phyloP scores from a whole-genome alignment of 2,329 filamentous ascomycete species.

The Fusarium mundagurra region DNA sequence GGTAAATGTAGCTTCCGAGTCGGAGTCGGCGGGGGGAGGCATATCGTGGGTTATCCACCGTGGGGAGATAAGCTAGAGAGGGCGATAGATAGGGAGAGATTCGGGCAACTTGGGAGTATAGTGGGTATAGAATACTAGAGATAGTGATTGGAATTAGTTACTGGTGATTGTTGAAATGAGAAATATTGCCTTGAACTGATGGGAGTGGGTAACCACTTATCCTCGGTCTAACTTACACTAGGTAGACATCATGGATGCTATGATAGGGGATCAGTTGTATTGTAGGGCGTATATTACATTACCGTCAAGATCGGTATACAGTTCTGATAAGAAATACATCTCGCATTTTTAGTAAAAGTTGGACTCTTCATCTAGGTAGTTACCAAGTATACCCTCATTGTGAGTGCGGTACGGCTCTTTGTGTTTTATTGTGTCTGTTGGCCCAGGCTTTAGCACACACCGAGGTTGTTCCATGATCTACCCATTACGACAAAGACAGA shows the following conservation, averaged over 20 bases:
- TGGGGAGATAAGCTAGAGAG: slow-evolving; percentile 8
- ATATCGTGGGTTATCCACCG: slow-evolving; percentile 17
- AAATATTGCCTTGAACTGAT: not conserved
- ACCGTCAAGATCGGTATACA: not conserved
- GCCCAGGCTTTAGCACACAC: not conserved
- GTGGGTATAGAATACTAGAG: not conserved
- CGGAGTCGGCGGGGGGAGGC: not conserved
- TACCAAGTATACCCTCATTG: not conserved
- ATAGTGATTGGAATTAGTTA: not conserved
- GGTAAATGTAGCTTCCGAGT: slow-evolving; percentile 31
- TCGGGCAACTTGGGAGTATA: not conserved
- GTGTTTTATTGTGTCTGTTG: too few relatives aligned
- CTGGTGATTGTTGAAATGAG: not conserved
- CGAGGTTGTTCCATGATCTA: not conserved
- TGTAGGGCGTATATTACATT: not conserved
- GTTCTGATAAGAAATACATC: not conserved
- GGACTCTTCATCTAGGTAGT: not conserved
- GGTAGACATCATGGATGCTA: too few relatives aligned
- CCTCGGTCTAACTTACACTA: not conserved
- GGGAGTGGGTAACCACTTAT: not conserved
- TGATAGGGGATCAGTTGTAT: not conserved
- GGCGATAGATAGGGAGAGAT: not conserved
- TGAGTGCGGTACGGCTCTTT: not conserved
- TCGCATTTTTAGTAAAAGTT: fast-evolving
- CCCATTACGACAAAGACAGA: not conserved